These are phyloP conservation scores for Rhodotorula paludigena DNA, from an alignment of 768 basidiomycete species.

Conservation along the genomic window DNA sequence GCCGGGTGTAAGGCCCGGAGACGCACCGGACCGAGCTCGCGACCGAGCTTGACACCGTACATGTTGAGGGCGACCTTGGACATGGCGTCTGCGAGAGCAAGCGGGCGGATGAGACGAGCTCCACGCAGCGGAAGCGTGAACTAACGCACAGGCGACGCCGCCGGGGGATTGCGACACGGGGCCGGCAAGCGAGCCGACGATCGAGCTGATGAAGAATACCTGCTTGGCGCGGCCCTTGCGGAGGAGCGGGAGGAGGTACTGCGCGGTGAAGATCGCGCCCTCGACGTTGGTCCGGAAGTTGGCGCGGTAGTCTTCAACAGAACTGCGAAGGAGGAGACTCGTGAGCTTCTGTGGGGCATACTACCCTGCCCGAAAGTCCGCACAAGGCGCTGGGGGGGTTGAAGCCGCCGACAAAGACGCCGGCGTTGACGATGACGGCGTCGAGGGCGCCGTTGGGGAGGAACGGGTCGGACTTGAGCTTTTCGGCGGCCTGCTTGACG, in stretches of 20 bases:
- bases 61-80: slow-evolving; percentile 36
- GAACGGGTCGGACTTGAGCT: slow-evolving; percentile 25
- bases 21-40: slow-evolving; percentile 14
- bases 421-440: slow-evolving; percentile 32
- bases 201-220: slow-evolving; percentile 20
- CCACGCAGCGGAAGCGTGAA: neutral
- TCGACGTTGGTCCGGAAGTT: slow-evolving; percentile 47
- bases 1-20: too few species aligned
- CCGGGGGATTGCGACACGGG: neutral
- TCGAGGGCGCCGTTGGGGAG: slow-evolving; percentile 16
- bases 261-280: slow-evolving; percentile 48
- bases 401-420: slow-evolving; percentile 12
- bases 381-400: neutral
- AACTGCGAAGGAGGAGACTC: neutral
- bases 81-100: slow-evolving; percentile 11
- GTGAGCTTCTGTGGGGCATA: too few species aligned
- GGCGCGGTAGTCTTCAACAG: slow-evolving; percentile 19
- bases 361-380: too few species aligned
- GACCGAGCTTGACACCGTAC: slow-evolving; percentile 23
- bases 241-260: slow-evolving; percentile 51
- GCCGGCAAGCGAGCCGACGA: slow-evolving; percentile 9
- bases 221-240: slow-evolving; percentile 17
- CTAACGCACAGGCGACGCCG: slow-evolving; percentile 7
- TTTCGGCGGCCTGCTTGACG: slow-evolving; percentile 44
- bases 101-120: neutral